A percentile compares a stretch with the other conserved stretches of the same genome.
Conservation (phyloP, 2,329 filamentous ascomycete species). For the Microascus cirrosus region DNA sequence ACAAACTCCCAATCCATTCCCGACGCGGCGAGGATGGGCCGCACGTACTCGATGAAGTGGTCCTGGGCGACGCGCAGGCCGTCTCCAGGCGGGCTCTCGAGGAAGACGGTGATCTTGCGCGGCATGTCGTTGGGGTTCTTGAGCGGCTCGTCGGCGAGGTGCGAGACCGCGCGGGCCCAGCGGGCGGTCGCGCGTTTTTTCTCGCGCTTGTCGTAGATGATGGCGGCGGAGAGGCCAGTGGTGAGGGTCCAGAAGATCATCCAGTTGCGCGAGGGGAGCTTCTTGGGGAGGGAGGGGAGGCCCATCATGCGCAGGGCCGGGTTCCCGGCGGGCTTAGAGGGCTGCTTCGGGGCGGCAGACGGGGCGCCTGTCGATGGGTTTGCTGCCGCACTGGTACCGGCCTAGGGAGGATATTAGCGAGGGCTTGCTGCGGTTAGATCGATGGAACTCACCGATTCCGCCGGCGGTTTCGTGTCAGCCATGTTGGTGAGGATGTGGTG, state of each 20-base stretch:
- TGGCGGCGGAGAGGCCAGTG: constrained; percentile 63
- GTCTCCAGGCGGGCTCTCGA: constrained; percentile 79
- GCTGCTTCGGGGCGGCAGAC: neutral
- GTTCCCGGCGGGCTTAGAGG: constrained; percentile 32
- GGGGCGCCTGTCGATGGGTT: neutral
- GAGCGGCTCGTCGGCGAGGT: constrained; percentile 70
- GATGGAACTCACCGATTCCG: neutral
- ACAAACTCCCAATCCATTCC: constrained; percentile 94
- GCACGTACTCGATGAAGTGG: constrained; percentile 92
- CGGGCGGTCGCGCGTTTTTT: constrained; percentile 76
- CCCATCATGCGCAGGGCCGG: constrained; percentile 71
- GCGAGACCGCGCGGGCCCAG: constrained; percentile 77
- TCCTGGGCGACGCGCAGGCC: constrained; percentile 77
- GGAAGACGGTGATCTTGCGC: constrained; percentile 74
- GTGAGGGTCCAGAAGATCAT: constrained; percentile 83
- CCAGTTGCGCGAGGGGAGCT: constrained; percentile 93
- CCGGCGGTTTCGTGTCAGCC: constrained; percentile 3
- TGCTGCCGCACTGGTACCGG: neutral
- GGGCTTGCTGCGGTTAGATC: neutral
- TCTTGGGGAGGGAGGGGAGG: constrained; percentile 70
- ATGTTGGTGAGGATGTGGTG: neutral
- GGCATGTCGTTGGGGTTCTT: constrained; percentile 57
- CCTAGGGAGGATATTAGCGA: constrained; percentile 1
- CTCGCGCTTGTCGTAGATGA: constrained; percentile 87
- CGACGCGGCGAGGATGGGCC: constrained; percentile 80